phyloP scores from a whole-genome alignment of 2,329 filamentous ascomycete species.

The Cordyceps pruinosa region DNA sequence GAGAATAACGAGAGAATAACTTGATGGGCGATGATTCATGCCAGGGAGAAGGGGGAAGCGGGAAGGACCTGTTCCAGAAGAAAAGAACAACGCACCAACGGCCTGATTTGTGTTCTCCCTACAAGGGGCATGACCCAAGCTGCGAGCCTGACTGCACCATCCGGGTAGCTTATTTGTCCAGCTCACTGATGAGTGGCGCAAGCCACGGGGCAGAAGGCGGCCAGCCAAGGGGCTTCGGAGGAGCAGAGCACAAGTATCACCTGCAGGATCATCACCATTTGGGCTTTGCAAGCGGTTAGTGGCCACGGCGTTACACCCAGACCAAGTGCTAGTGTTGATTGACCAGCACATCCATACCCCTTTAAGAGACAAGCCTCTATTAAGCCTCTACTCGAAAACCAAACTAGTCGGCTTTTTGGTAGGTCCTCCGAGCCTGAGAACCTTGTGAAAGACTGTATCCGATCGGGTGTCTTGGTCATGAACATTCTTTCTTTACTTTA shows the following conservation, averaged over 20 bases:
- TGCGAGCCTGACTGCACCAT: neutral
- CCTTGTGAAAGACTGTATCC: neutral
- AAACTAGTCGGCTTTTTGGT: conserved; percentile 6
- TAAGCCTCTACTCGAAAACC: neutral
- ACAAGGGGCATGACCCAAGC: too few relatives aligned
- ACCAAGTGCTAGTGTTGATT: neutral
- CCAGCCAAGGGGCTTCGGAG: neutral
- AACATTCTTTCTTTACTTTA: neutral
- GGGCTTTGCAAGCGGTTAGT: neutral
- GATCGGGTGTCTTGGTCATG: neutral
- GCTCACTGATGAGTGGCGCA: conserved; percentile 1
- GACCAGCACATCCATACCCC: neutral
- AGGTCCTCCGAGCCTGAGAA: neutral
- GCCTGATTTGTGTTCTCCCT: neutral
- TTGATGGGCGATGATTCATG: neutral
- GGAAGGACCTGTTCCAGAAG: neutral
- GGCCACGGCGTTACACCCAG: neutral
- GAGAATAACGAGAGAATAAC: neutral
- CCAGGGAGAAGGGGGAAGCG: neutral
- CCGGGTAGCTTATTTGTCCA: neutral
- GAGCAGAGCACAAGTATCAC: neutral
- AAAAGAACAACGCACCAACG: neutral
- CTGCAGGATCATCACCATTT: neutral
- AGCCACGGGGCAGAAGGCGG: neutral
- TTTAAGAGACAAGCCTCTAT: neutral